Evolutionary conservation across 345 rosid species (phyloP).

Genomic region (Heritiera fomes): DNA sequence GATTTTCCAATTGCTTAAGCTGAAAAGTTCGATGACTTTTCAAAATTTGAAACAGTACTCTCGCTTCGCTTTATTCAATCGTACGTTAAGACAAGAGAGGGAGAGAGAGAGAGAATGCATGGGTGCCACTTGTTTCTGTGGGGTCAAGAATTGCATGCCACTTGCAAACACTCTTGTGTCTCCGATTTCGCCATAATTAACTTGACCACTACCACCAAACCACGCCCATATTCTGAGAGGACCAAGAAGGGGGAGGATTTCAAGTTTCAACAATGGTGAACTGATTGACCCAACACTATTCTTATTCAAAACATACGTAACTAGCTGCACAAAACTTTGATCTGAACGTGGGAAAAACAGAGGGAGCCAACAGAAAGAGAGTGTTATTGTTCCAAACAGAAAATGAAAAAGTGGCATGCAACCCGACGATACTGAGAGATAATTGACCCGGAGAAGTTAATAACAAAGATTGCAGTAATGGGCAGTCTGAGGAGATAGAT

Average conservation of each 20-base stretch:
- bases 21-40: constrained; percentile 5
- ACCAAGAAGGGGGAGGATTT: too few species aligned
- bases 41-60: not conserved
- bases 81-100: not conserved
- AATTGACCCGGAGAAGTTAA: too few species aligned
- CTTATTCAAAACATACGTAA: too few species aligned
- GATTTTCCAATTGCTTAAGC: not conserved
- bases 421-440: too few species aligned
- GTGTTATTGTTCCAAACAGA: not conserved
- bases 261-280: too few species aligned
- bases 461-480: too few species aligned
- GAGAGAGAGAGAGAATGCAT: constrained; percentile 36
- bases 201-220: too few species aligned
- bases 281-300: too few species aligned
- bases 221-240: too few species aligned
- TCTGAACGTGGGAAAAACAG: too few species aligned
- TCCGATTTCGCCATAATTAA: not conserved
- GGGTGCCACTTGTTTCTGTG: constrained; percentile 45
- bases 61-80: not conserved
- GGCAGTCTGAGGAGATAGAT: too few species aligned
- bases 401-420: not conserved
- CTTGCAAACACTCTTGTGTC: constrained; percentile 28
- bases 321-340: too few species aligned
- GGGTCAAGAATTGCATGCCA: constrained; percentile 36
- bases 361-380: not conserved